Base-by-base conservation (phyloP, 169 alveolate species). In the Neospora caninum region DNA sequence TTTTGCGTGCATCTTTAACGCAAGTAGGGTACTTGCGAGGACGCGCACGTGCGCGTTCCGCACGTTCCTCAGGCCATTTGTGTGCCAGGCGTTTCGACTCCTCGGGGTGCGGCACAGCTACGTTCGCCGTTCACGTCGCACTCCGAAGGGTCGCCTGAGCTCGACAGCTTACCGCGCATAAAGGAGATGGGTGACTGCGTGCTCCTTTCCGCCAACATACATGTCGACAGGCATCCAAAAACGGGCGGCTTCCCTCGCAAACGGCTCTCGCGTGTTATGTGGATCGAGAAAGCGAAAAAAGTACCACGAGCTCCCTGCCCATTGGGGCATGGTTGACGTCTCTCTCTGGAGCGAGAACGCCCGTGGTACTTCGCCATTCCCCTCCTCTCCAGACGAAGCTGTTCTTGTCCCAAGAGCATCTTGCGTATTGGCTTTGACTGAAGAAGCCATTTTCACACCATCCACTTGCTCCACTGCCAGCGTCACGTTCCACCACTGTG, bases 281-380 rank as follows among this genome's bases (percentile, higher is more conserved):
- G 98, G 96, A 95, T 98, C 99, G 45, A 96, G 83, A 84, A 96
- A 98, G 20, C 99, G 95, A 82, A 98, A 95, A 91, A 95, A 98
- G 94, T 98, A 98, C 99, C 99, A 98, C 58, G 98, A 95, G 69
- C 98, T 96, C 36, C 99, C 99, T 13, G 99, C 99, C 98, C 99
- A 98, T 92, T 98, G 99, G 34, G 99, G 99, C 97, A 98, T 97
- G 45, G 99, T 98, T 45, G 97, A 98, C 64, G 96, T 86, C 88
- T 98, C 99, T 82, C 98, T 91, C 38, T 36, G 45, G 25, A 88
- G 39, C 83, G 29, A 22, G 54, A 45, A 34, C 42, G 41, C 27
- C 42, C 20, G 69, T 49, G 58, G 58, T 49, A 0, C 58, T 31
- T 42, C 39, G 25, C 25, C 29, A 25, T 25, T 25, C 87, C 45